Percentiles rank a stretch among this genome's conserved stretches.
phyloP scores from a whole-genome alignment of 805 yeast species.

The Starmerella apicola region DNA sequence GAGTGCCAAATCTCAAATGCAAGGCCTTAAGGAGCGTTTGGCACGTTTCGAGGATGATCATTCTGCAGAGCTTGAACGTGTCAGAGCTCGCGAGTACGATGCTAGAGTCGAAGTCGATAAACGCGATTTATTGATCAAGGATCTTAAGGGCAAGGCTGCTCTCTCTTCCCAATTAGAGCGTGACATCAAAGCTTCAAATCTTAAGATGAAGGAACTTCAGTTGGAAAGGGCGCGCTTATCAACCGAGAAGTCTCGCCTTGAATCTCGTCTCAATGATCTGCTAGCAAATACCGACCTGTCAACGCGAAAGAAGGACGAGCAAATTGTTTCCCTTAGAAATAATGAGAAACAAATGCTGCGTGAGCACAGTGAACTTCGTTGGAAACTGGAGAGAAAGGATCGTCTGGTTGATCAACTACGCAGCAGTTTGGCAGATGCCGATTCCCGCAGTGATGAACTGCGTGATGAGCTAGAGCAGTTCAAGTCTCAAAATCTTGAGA shows the following conservation, averaged over 20 bases:
- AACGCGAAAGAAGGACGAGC: constrained; percentile 24
- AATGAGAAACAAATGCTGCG: constrained; percentile 19
- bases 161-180: constrained; percentile 7
- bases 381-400: constrained; percentile 23
- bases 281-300: constrained; percentile 29
- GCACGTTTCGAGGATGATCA: constrained; percentile 12
- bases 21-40: constrained; percentile 5
- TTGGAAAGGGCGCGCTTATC: constrained; percentile 51
- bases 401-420: constrained; percentile 26
- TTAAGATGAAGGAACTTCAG: constrained; percentile 47
- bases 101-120: constrained; percentile 6
- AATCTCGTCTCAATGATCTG: constrained; percentile 33
- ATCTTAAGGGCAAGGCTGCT: constrained; percentile 2
- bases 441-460: constrained; percentile 35
- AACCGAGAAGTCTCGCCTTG: constrained; percentile 37
- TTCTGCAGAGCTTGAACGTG: constrained; percentile 1
- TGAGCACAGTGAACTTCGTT: constrained; percentile 20
- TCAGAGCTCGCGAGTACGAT: constrained; percentile 6
- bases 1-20: constrained; percentile 36
- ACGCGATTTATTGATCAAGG: constrained; percentile 9
- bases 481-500: constrained; percentile 18
- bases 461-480: constrained; percentile 29
- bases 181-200: constrained; percentile 46
- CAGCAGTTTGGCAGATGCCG: constrained; percentile 43
- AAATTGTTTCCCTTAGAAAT: constrained; percentile 27